Evolutionary conservation across 2,329 filamentous ascomycete species (phyloP), one percentile per base, ranked within the genome.

Genomic region (Aspergillus aculeatinus): DNA sequence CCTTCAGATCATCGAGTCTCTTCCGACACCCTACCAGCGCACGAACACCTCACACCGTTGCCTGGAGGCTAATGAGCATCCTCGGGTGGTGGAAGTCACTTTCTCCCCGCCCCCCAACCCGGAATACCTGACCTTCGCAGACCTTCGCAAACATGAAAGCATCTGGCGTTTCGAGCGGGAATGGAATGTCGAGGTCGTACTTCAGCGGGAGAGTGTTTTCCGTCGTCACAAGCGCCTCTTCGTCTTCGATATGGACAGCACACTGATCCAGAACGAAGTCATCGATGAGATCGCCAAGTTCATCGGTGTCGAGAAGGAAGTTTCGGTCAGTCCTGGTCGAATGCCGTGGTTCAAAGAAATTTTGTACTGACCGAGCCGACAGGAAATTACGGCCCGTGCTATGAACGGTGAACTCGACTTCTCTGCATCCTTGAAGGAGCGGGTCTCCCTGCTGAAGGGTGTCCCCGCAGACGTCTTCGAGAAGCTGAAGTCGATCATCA

Each of bases 201-300:
- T 96, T 63, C 91, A 96, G 75, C 77, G 77, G 47, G 90, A 94
- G 71, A 85, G 81, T 31, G 81, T 94, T 33, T 92, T 89, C 81
- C 83, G 92, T 60, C 85, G 89, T 29, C 86, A 96, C 76, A 93
- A 93, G 66, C 86, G 94, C 9, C 82, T 98, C 11, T 92, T 94
- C 3, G 91, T 97, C 33, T 99, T 99, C 72, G 95, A 99, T 76
- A 99, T 99, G 95, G 95, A 99, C 79, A 95, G 90, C 76, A 99
- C 95, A 0, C 84, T 99, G 61, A 98, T 99, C 74, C 90, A 94
- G 57, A 93, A 99, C 76, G 95, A 99, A 79, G 93, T 97, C 62
- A 98, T 99, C 72, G 95, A 99, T 76, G 88, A 98, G 70, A 88
- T 99, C 59, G 95, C 95, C 4, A 87, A 89, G 57, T 89, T 89